Conservation (phyloP, 768 basidiomycete species). For the Lactarius akahatsu region DNA sequence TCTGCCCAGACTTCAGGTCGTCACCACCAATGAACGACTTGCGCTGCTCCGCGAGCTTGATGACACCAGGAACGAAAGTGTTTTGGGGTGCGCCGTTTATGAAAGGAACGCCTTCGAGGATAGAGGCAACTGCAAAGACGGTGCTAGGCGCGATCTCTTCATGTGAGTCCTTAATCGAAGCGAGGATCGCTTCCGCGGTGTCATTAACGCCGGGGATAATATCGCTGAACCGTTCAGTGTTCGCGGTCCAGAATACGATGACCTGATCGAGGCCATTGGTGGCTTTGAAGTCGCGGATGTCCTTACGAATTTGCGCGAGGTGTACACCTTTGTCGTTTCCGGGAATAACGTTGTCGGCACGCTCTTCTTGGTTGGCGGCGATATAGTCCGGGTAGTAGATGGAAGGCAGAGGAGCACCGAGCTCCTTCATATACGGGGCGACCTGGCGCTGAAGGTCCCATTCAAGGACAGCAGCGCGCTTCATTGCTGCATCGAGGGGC, state of each 20-base stretch:
- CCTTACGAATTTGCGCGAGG: slow-evolving; percentile 87
- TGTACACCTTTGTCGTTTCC: slow-evolving; percentile 87
- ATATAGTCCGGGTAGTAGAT: slow-evolving; percentile 98
- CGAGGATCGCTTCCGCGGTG: slow-evolving; percentile 83
- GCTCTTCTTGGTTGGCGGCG: slow-evolving; percentile 94
- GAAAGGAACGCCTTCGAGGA: slow-evolving; percentile 94
- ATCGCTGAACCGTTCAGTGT: slow-evolving; percentile 97
- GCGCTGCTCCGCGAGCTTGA: slow-evolving; percentile 86
- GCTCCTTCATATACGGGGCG: slow-evolving; percentile 74
- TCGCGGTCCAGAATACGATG: slow-evolving; percentile 97
- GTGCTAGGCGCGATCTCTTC: slow-evolving; percentile 95
- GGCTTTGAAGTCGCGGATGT: slow-evolving; percentile 91
- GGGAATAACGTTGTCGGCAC: slow-evolving; percentile 90
- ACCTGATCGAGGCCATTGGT: slow-evolving; percentile 81
- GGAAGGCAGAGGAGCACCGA: slow-evolving; percentile 85
- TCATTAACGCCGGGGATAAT: slow-evolving; percentile 95
- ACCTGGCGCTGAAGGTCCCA: slow-evolving; percentile 98
- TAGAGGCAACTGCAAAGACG: slow-evolving; percentile 91
- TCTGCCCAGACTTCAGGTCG: slow-evolving; percentile 97
- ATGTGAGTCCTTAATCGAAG: slow-evolving; percentile 80
- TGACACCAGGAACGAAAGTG: slow-evolving; percentile 95
- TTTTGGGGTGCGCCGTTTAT: slow-evolving; percentile 99
- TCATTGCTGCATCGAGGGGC: slow-evolving; percentile 89
- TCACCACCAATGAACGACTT: slow-evolving; percentile 96
- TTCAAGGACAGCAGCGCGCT: slow-evolving; percentile 88